A percentile compares a stretch with the other conserved stretches of the same genome.
These are phyloP conservation scores for Beta corolliflora DNA, from an alignment of 179 eudicot species.

Conservation along the genomic window DNA sequence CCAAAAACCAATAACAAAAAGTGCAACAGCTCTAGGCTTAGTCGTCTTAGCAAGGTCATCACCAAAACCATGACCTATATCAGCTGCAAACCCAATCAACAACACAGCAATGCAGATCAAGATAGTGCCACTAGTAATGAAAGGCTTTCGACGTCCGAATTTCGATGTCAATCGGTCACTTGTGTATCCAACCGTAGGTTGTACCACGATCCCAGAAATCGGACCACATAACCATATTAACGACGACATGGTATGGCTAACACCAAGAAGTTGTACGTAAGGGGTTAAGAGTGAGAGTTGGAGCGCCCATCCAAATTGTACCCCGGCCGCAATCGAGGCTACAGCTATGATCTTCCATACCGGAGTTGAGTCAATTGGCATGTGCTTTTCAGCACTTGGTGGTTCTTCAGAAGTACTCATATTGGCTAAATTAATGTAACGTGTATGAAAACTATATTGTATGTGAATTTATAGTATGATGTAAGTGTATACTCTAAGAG, in stretches of 20 bases:
- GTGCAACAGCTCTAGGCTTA: constrained; percentile 48
- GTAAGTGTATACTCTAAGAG: neutral
- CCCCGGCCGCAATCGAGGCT: constrained; percentile 51
- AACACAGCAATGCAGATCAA: constrained; percentile 40
- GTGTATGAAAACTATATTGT: neutral
- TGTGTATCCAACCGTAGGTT: constrained; percentile 46
- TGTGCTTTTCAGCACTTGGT: neutral
- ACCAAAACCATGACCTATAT: constrained; percentile 38
- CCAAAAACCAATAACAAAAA: constrained; percentile 55
- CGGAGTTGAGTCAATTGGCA: constrained; percentile 13
- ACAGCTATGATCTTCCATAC: constrained; percentile 32
- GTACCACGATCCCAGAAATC: constrained; percentile 46
- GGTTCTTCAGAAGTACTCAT: constrained; percentile 25
- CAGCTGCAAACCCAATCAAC: constrained; percentile 52
- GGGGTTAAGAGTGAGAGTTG: constrained; percentile 53
- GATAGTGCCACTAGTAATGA: constrained; percentile 36
- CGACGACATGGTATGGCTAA: constrained; percentile 42
- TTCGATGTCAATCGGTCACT: constrained; percentile 37
- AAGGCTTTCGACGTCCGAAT: constrained; percentile 47
- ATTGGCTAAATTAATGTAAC: neutral
- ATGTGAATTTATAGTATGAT: neutral
- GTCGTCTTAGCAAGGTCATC: constrained; percentile 25
- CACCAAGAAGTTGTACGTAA: constrained; percentile 45
- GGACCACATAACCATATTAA: constrained; percentile 59
- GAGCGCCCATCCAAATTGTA: constrained; percentile 54